A percentile compares a stretch with the other conserved stretches of the same genome.
phyloP scores from a whole-genome alignment of 2,329 filamentous ascomycete genomes.

The Chlorencoelia australis region DNA sequence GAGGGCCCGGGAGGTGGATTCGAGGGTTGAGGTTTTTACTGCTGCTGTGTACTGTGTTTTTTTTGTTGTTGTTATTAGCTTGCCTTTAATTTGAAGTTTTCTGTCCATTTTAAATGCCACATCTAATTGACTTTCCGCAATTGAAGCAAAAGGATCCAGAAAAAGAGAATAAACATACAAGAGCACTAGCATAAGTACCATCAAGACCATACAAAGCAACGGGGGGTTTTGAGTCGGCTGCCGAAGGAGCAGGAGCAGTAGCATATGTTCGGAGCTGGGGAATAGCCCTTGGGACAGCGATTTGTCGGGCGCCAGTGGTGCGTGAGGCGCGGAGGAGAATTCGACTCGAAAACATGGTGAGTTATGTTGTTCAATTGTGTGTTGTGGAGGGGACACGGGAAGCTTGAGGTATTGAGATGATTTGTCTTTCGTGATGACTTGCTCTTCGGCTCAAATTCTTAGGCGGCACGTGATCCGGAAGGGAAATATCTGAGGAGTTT shows the following conservation, averaged over 20 bases:
- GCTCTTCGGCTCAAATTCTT: too few species aligned
- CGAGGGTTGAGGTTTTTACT: conserved; percentile 76
- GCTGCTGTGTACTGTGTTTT: conserved; percentile 79
- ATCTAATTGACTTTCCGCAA: too few species aligned
- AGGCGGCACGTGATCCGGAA: too few species aligned
- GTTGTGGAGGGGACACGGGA: conserved; percentile 18
- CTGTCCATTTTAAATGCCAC: too few species aligned
- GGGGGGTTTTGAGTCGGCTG: conserved; percentile 67
- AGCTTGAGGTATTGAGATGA: too few species aligned
- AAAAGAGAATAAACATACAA: conserved; percentile 55
- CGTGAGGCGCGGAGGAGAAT: conserved; percentile 24
- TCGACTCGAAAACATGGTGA: conserved; percentile 26
- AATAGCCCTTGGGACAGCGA: conserved; percentile 30
- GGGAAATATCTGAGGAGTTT: too few species aligned
- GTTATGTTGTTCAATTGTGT: conserved; percentile 20
- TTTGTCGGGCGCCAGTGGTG: conserved; percentile 19
- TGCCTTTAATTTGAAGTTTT: too few species aligned
- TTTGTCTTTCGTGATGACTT: too few species aligned
- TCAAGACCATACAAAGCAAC: conserved; percentile 90
- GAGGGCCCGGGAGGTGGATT: conserved; percentile 75
- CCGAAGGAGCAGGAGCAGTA: conserved; percentile 42
- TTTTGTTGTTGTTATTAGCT: neutral
- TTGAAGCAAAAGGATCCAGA: too few species aligned
- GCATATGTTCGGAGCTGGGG: conserved; percentile 67
- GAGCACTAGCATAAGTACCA: conserved; percentile 94